Evolutionary conservation across 352 stramenopile species (phyloP).

Genomic region (Globisporangium yorkense): DNA sequence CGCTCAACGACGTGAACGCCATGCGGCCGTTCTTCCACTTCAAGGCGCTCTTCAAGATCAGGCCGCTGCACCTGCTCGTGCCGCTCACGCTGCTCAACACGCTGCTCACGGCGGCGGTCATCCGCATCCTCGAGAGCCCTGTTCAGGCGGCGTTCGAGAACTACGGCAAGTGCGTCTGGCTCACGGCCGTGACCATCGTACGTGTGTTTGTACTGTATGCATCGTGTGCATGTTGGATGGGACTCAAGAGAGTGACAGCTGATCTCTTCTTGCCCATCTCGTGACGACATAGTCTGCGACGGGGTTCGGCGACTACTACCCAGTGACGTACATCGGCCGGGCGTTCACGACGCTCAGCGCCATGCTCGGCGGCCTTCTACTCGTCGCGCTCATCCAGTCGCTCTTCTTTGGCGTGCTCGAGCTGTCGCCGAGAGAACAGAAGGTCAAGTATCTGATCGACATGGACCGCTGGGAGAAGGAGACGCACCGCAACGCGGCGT

Average conservation of each 20-base stretch:
- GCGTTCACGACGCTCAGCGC: constrained; percentile 48
- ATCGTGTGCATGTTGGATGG: background rate
- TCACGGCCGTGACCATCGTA: constrained; percentile 67
- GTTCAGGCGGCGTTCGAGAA: constrained; percentile 56
- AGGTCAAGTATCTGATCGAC: constrained; percentile 67
- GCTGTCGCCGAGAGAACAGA: constrained; percentile 50
- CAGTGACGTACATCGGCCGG: constrained; percentile 58
- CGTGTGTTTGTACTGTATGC: constrained; percentile 2
- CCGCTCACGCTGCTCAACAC: constrained; percentile 47
- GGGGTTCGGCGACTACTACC: constrained; percentile 68
- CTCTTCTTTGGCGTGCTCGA: constrained; percentile 75
- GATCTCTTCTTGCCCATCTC: background rate
- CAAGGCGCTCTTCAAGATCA: constrained; percentile 71
- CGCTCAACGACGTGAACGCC: constrained; percentile 69
- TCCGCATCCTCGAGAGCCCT: constrained; percentile 65
- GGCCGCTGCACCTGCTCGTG: constrained; percentile 52
- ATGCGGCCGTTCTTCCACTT: constrained; percentile 81
- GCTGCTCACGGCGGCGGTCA: constrained; percentile 57
- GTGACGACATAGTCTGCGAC: constrained; percentile 37
- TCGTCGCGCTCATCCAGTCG: constrained; percentile 69
- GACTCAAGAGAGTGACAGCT: too few species aligned
- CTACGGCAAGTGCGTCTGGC: constrained; percentile 71
- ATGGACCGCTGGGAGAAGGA: constrained; percentile 45
- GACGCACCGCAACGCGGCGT: constrained; percentile 31
- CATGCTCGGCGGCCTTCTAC: constrained; percentile 66